Conservation (phyloP, 768 basidiomycete species). For the Xerocomus potaroensis region DNA sequence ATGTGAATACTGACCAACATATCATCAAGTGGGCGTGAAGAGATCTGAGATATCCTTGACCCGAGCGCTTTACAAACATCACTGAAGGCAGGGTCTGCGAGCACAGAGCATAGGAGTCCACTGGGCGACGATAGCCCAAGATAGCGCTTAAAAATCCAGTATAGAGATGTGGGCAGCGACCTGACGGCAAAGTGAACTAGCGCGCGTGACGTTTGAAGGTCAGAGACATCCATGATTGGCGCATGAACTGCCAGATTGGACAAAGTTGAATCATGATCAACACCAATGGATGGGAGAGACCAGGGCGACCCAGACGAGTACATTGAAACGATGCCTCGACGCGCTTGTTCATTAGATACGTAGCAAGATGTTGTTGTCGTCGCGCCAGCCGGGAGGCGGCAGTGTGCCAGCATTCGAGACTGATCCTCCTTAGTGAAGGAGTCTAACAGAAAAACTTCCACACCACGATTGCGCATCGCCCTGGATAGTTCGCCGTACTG, state of each 20-base stretch:
- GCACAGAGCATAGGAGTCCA: constrained; percentile 14
- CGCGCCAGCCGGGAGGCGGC: constrained; percentile 42
- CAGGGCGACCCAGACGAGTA: neutral
- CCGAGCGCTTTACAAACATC: constrained; percentile 11
- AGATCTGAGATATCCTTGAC: constrained; percentile 4
- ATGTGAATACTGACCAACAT: constrained; percentile 29
- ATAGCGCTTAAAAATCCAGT: constrained; percentile 22
- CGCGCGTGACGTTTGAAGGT: constrained; percentile 13
- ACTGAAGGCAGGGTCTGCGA: constrained; percentile 15
- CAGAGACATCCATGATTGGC: constrained; percentile 26
- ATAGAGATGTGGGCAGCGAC: constrained; percentile 8
- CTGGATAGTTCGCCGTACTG: constrained; percentile 90
- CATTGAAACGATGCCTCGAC: constrained; percentile 20
- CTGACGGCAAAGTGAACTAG: constrained; percentile 28
- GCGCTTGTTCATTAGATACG: constrained; percentile 20
- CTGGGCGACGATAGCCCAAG: constrained; percentile 11
- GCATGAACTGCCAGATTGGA: constrained; percentile 41
- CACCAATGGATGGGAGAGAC: constrained; percentile 33
- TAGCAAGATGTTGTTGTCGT: constrained; percentile 6
- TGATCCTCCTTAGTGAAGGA: constrained; percentile 42
- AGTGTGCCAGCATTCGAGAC: constrained; percentile 41
- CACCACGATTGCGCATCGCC: constrained; percentile 96
- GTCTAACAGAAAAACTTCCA: constrained; percentile 66
- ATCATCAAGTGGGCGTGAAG: constrained; percentile 9
- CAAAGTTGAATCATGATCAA: constrained; percentile 48